These are phyloP conservation scores for Solanum rostratum DNA, from an alignment of 257 asterid species.

Conservation along the genomic window DNA sequence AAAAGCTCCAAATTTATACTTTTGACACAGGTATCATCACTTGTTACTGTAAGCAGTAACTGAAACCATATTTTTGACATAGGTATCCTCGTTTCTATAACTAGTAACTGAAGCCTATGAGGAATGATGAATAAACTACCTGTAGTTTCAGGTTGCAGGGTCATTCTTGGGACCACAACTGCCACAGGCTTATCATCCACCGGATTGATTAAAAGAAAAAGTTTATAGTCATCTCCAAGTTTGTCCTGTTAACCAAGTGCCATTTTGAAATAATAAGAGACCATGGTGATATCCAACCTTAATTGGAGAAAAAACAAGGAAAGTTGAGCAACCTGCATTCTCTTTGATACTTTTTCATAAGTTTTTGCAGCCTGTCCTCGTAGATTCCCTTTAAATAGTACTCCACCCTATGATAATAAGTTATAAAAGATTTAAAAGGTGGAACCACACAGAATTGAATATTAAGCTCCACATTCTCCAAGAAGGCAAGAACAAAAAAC, in stretches of 20 bases:
- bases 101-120: not conserved
- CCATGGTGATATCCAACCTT: not conserved
- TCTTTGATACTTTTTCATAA: conserved; percentile 66
- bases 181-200: conserved; percentile 98
- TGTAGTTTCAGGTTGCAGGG: conserved; percentile 76
- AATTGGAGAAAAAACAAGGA: conserved; percentile 5
- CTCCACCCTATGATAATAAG: conserved; percentile 61
- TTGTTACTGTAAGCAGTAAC: not conserved
- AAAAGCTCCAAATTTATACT: not conserved
- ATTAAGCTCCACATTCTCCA: not conserved
- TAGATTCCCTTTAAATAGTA: conserved; percentile 83
- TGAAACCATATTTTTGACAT: not conserved
- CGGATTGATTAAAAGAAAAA: conserved; percentile 81
- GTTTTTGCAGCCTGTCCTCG: conserved; percentile 80
- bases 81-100: not conserved
- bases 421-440: not conserved
- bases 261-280: conserved; percentile 10
- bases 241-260: conserved; percentile 52
- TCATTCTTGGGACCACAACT: conserved; percentile 82
- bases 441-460: not conserved
- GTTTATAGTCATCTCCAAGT: conserved; percentile 70
- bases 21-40: not conserved
- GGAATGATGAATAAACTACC: conserved; percentile 28
- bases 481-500: not conserved
- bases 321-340: conserved; percentile 61